Conservation (phyloP, 306 rosid species). For the Glycyrrhiza uralensis region DNA sequence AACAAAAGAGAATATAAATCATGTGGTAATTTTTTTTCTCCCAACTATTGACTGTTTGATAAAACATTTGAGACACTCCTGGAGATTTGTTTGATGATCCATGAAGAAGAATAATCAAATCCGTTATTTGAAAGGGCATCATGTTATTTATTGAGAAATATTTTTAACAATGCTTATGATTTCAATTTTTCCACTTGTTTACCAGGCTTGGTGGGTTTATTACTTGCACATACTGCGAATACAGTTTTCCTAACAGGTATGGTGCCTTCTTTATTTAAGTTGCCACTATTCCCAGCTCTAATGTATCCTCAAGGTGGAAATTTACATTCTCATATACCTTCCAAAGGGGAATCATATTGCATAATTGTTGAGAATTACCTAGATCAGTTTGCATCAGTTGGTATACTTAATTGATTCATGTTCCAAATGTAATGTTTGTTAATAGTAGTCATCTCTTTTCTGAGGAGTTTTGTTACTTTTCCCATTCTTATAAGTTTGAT, state of each 20-base stretch:
- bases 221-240: conserved; percentile 64
- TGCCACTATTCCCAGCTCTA: not conserved
- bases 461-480: not conserved
- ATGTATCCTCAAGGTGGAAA: not conserved
- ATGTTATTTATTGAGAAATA: not conserved
- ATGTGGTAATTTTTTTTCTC: not conserved
- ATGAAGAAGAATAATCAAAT: not conserved
- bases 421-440: not conserved
- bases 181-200: conserved; percentile 34
- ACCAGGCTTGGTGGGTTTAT: conserved; percentile 77
- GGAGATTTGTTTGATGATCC: not conserved
- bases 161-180: conserved; percentile 18
- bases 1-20: not conserved
- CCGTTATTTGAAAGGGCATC: conserved; percentile 13
- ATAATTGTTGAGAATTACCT: not conserved
- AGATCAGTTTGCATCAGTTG: not conserved
- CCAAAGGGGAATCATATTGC: not conserved
- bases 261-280: conserved; percentile 14
- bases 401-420: not conserved
- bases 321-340: not conserved
- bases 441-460: not conserved
- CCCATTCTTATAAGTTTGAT: conserved; percentile 4
- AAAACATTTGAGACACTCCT: not conserved
- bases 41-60: not conserved
- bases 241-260: conserved; percentile 77